Evolutionary conservation across 345 rosid species (phyloP).

Genomic region (Raphanus raphanistrum): DNA sequence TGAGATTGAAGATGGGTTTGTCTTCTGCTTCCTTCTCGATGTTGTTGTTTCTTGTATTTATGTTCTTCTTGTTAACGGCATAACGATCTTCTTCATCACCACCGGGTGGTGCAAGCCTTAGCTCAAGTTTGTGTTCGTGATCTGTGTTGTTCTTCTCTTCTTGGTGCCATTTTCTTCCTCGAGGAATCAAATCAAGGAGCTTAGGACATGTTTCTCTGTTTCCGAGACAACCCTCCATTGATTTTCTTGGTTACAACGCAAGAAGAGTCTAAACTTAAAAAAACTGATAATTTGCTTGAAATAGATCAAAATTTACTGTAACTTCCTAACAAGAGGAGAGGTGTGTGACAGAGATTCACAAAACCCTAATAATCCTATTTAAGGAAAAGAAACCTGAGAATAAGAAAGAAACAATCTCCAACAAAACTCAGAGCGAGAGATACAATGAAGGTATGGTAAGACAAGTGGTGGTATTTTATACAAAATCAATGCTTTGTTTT

Average conservation of each 20-base stretch:
- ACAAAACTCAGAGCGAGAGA: conserved; percentile 26
- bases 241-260: conserved; percentile 7
- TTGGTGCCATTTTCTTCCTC: conserved; percentile 44
- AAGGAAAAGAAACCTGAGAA: conserved; percentile 13
- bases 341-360: conserved; percentile 26
- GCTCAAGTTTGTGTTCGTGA: conserved; percentile 82
- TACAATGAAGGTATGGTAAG: conserved; percentile 28
- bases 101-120: conserved; percentile 94
- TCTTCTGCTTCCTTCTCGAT: conserved; percentile 43
- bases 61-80: conserved; percentile 27
- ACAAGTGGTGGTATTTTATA: conserved; percentile 38
- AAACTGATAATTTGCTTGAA: conserved; percentile 1
- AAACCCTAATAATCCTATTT: conserved; percentile 11
- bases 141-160: conserved; percentile 44
- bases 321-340: conserved; percentile 3
- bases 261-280: background rate
- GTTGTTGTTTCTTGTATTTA: conserved; percentile 26
- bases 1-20: conserved; percentile 44
- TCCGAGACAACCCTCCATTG: conserved; percentile 58
- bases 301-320: background rate
- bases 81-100: conserved; percentile 55
- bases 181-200: conserved; percentile 69
- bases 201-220: conserved; percentile 51
- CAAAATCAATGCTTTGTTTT: conserved; percentile 25
- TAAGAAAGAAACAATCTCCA: conserved; percentile 9